Conservation (phyloP, 331 rosid species). For the Phaseolus coccineus region DNA sequence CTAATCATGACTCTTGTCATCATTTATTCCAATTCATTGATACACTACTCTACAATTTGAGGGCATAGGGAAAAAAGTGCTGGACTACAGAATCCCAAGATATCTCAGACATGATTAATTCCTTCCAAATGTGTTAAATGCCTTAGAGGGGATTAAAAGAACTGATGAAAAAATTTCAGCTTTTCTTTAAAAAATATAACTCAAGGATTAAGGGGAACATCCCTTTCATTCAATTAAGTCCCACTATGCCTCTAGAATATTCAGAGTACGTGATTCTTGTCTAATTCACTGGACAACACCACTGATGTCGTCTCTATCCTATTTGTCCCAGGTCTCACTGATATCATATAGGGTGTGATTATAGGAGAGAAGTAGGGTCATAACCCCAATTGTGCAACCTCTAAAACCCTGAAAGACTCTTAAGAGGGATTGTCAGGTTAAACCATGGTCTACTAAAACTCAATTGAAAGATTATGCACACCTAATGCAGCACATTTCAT, state of each 20-base stretch:
- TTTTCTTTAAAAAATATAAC: neutral
- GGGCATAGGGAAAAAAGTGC: neutral
- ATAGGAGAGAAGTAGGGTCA: neutral
- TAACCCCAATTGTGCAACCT: constrained; percentile 11
- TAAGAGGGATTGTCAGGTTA: constrained; percentile 19
- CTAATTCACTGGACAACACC: constrained; percentile 17
- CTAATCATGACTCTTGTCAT: neutral
- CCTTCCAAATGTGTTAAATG: neutral
- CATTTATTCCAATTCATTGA: constrained; percentile 2
- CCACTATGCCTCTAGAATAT: constrained; percentile 22
- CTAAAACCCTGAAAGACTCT: neutral
- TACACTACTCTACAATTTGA: neutral
- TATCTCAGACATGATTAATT: neutral
- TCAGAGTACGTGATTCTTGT: neutral
- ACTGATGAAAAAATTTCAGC: too few relatives aligned
- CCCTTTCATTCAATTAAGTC: constrained; percentile 1
- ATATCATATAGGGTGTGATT: neutral
- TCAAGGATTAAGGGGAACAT: neutral
- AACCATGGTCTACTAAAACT: constrained; percentile 34
- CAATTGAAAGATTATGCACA: constrained; percentile 9
- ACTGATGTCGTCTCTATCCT: constrained; percentile 30
- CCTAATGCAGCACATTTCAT: constrained; percentile 31
- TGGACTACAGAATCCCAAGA: neutral
- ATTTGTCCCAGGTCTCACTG: neutral
- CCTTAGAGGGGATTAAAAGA: neutral